Evolutionary conservation across 2,329 filamentous ascomycete species (phyloP), one percentile per base, ranked within the genome.

Genomic region (Ilyonectria robusta): DNA sequence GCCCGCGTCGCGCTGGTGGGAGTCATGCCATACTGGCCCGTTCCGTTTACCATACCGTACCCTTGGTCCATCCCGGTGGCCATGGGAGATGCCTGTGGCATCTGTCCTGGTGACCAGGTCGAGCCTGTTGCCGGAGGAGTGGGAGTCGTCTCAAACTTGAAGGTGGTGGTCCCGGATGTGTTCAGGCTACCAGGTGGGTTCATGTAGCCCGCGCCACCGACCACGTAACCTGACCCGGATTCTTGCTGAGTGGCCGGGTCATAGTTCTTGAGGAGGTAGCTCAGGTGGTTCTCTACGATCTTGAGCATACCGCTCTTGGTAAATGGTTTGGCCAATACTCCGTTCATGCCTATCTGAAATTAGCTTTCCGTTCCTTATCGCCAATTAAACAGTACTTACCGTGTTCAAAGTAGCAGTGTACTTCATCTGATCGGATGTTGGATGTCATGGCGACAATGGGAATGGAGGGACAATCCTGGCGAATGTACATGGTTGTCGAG

Each of bases 401-500:
- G 83, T 97, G 95, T 76, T 95, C 92, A 83, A 98, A 98, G 79
- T 99, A 99, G 83, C 97, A 95, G 60, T 95, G 93, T 68, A 98
- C 97, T 78, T 99, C 96, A 76, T 98, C 95, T 67, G 94, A 95
- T 71, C 96, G 90, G 71, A 99, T 98, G 78, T 98, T 99, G 4
- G 95, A 98, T 3, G 96, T 99, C 96, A 99, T 98, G 53, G 96
- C 96, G 65, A 99, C 94, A 75, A 99, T 97, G 0, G 96, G 96
- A 21, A 93, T 91, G 6, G 91, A 89, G 42, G 90, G 89, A 70
- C 94, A 91, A 69, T 95, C 94, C 77, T 97, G 93, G 59, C 95
- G 91, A 71, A 99, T 98, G 69, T 97, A 90, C 76, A 96, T 93
- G 64, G 94, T 97, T 3, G 96, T 95, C 17, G 95, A 97, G 6